These are phyloP conservation scores for Plasmodiophora brassicae DNA, from an alignment of 208 protist genomes.

Conservation along the genomic window DNA sequence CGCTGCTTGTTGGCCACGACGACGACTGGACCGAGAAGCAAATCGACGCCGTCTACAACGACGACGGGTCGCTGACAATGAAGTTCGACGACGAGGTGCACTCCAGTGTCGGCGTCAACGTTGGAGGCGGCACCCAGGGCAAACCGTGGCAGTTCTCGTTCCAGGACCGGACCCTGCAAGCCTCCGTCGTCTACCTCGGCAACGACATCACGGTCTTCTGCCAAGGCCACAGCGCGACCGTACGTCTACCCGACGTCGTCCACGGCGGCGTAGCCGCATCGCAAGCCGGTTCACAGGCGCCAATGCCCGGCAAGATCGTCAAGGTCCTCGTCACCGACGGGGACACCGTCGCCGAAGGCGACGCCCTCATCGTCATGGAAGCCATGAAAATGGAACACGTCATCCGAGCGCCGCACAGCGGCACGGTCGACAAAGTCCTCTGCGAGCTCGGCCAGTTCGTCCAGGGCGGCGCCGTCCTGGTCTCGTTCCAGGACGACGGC, in stretches of 20 bases:
- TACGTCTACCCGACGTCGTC: neutral
- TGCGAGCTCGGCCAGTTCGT: neutral
- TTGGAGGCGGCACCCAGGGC: too few species aligned
- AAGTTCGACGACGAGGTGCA: too few species aligned
- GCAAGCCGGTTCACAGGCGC: neutral
- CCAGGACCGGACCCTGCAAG: too few species aligned
- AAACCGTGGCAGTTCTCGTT: too few species aligned
- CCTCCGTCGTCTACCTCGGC: neutral
- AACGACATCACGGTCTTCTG: neutral
- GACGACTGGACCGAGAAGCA: too few species aligned
- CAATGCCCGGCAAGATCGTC: slow-evolving; percentile 10
- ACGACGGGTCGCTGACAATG: too few species aligned
- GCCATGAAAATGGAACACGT: slow-evolving; percentile 31
- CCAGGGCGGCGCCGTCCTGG: neutral
- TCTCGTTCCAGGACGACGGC: neutral
- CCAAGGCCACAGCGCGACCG: neutral
- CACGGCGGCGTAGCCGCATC: neutral
- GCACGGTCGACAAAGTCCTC: neutral
- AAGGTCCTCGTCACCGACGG: neutral
- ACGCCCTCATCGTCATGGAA: slow-evolving; percentile 4
- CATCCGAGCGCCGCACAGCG: neutral
- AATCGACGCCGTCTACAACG: too few species aligned
- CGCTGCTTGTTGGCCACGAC: too few species aligned
- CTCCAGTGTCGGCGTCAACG: too few species aligned
- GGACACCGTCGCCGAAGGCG: neutral